Percentiles rank a stretch among this genome's conserved stretches.
Evolutionary conservation across 352 stramenopile genomes (phyloP).

Genomic region (Phytophthora syringae): DNA sequence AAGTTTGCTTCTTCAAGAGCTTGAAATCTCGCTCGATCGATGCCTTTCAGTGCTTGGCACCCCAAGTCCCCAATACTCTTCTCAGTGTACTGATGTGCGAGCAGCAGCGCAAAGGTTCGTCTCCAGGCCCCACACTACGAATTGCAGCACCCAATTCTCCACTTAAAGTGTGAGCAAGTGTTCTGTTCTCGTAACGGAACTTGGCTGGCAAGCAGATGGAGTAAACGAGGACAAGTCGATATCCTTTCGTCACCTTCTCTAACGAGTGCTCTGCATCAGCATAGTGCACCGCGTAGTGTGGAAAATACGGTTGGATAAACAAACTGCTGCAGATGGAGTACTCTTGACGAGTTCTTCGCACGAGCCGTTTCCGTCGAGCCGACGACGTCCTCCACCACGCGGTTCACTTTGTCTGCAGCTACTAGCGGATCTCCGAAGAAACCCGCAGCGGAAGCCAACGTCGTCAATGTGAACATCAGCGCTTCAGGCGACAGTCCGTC

Average conservation of each 20-base stretch:
- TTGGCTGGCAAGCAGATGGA: constrained; percentile 16
- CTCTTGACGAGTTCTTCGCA: constrained; percentile 35
- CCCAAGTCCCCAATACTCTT: not conserved
- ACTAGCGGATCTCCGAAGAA: constrained; percentile 68
- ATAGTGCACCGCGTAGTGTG: too few species aligned
- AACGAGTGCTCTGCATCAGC: constrained; percentile 24
- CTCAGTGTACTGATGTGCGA: not conserved
- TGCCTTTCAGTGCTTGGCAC: not conserved
- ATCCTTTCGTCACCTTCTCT: constrained; percentile 25
- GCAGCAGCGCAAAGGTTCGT: not conserved
- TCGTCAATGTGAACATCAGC: constrained; percentile 56
- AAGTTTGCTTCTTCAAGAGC: not conserved
- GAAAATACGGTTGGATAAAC: constrained; percentile 14
- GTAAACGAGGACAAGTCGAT: constrained; percentile 23
- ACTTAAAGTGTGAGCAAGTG: not conserved
- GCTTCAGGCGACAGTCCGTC: constrained; percentile 24
- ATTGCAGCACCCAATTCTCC: too few species aligned
- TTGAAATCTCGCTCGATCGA: not conserved
- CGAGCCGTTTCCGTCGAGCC: constrained; percentile 4
- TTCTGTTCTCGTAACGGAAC: not conserved
- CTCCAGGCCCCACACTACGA: not conserved
- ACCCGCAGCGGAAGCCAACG: constrained; percentile 46
- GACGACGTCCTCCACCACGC: constrained; percentile 22
- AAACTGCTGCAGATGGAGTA: constrained; percentile 52
- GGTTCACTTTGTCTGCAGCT: constrained; percentile 33